Conservation (phyloP, 2,329 filamentous ascomycete genomes). For the Teratosphaeria gauchensis region DNA sequence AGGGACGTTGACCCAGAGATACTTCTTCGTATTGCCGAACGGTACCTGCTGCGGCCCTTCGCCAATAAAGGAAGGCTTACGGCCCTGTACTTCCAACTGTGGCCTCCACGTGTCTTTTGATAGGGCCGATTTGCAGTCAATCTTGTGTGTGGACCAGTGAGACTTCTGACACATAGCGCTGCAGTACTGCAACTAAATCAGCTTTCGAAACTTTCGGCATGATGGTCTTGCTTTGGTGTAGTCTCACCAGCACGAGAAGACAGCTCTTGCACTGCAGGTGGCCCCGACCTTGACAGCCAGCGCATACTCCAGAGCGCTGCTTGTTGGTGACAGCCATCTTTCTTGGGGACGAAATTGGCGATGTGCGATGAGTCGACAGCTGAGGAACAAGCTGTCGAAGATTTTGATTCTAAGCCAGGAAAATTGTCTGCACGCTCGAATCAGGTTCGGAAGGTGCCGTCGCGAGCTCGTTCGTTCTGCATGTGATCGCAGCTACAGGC, state of each 20-base stretch:
- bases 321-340: background rate
- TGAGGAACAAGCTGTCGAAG: no score
- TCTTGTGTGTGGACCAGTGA: constrained; percentile 25
- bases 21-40: constrained; percentile 21
- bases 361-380: no score
- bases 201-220: background rate
- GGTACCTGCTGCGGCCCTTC: background rate
- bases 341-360: no score
- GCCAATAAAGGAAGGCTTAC: constrained; percentile 21
- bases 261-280: background rate
- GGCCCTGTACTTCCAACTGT: constrained; percentile 16
- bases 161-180: constrained; percentile 21
- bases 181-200: constrained; percentile 24
- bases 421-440: no score
- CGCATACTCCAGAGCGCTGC: background rate
- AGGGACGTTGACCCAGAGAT: constrained; percentile 35
- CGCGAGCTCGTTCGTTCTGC: background rate
- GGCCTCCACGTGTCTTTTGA: constrained; percentile 23
- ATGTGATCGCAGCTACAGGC: background rate
- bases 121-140: constrained; percentile 22
- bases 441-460: no score
- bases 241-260: background rate
- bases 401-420: no score
- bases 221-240: background rate
- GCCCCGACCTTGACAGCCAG: background rate